Percentiles rank a stretch among this genome's conserved stretches.
These are phyloP conservation scores for Angomonas ambiguus DNA, from an alignment of 208 protist species.

Conservation along the genomic window DNA sequence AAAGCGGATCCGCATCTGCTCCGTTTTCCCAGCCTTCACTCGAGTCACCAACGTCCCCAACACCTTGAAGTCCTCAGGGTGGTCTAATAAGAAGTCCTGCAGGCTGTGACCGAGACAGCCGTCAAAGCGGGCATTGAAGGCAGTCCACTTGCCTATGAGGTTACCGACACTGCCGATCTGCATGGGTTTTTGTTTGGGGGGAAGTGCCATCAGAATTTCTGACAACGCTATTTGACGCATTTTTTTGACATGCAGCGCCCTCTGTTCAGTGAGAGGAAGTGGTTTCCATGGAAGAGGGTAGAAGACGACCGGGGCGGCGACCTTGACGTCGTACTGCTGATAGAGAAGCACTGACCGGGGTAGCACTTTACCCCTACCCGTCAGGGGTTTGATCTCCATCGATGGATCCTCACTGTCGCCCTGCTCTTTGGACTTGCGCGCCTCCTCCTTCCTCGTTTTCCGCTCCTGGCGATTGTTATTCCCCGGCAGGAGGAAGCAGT, in stretches of 20 bases:
- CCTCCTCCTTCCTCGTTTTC: constrained; percentile 16
- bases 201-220: constrained; percentile 87
- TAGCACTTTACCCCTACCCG: constrained; percentile 10
- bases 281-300: constrained; percentile 39
- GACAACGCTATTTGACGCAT: constrained; percentile 56
- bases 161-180: constrained; percentile 85
- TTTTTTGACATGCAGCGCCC: constrained; percentile 33
- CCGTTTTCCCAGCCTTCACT: constrained; percentile 41
- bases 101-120: constrained; percentile 70
- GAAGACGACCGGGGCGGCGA: constrained; percentile 12
- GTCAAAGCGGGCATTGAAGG: constrained; percentile 80
- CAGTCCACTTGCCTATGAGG: constrained; percentile 79
- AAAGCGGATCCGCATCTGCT: constrained; percentile 74
- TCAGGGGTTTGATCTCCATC: constrained; percentile 10
- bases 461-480: constrained; percentile 18
- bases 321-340: constrained; percentile 44
- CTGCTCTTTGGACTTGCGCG: neutral
- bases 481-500: constrained; percentile 48
- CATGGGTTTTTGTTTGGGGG: constrained; percentile 62
- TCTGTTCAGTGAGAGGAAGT: constrained; percentile 51
- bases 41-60: constrained; percentile 73
- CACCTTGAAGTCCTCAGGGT: constrained; percentile 62
- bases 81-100: constrained; percentile 58
- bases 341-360: constrained; percentile 23
- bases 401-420: neutral